Base-by-base conservation (phyloP, 2,329 filamentous ascomycete genomes). In the Colletotrichum tropicicola region DNA sequence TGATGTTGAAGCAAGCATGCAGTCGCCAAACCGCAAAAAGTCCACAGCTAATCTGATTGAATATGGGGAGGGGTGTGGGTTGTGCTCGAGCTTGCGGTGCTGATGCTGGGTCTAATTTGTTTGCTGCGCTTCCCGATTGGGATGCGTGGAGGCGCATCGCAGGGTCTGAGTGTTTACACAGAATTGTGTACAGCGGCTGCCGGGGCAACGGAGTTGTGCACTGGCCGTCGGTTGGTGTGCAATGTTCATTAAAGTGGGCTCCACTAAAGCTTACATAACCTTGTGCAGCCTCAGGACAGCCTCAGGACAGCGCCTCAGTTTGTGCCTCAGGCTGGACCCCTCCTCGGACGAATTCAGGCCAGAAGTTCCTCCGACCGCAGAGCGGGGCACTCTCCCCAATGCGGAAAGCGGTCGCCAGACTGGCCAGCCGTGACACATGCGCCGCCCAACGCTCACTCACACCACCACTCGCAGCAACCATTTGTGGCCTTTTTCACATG, bases 1-100 rank as follows among this genome's bases (percentile, higher is more conserved):
- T 70, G 68, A 69, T 70, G 53, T 62, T 71, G 66, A 48, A 66
- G 59, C 58, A 52, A 44, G 37, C 62, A 56, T 64, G 37, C 54
- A 55, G 28, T 21, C 35, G 43, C 41, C 32, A 23, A 15, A 8
- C 5, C n/a, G 39, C 15, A 9, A 21, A n/a, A 43, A n/a, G 39
- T 53, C 35, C 41, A 59, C 32, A 43, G 19, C n/a, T 43, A 32
- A 30, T 60, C 43, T 60, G 56, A 55, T 60, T 60, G 61, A 65
- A 44, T 65, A 65, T 65, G 61, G 56, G 43, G 61, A 65, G 61
- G 61, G 61, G 48, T 65, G 61, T 61, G 61, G 61, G 49, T 63
- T 63, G n/a, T 64, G 55, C 54, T 37, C 54, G 21, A 57, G 45
- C 39, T 41, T 41, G 44, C 17, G 59, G 39, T 43, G 39, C 15